Conservation (phyloP, 225 moss, liverwort and hornwort genomes). For the Sphagnum tenellum region DNA sequence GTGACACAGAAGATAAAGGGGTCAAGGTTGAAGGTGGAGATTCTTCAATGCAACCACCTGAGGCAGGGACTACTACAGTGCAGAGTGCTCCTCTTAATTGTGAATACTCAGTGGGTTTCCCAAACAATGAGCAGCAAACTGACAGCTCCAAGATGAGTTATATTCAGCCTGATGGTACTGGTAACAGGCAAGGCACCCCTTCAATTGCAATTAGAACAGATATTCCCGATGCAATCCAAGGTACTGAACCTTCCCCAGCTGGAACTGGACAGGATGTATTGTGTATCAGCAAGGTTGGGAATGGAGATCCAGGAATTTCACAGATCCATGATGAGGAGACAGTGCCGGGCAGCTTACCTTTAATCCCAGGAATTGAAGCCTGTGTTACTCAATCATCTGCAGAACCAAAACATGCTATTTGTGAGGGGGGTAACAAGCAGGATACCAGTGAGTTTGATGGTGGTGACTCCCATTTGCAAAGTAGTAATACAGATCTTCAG, state of each 20-base stretch:
- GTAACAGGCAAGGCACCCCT: too few species aligned
- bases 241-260: constrained; percentile 7
- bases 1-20: constrained; percentile 7
- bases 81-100: too few species aligned
- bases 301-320: constrained; percentile 2
- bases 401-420: too few species aligned
- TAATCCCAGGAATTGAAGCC: too few species aligned
- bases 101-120: too few species aligned
- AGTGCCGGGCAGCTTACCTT: not conserved
- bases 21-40: constrained; percentile 12
- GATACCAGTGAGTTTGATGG: too few species aligned
- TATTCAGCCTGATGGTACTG: too few species aligned
- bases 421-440: too few species aligned
- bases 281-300: constrained; percentile 22
- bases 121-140: too few species aligned
- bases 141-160: too few species aligned
- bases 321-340: constrained; percentile 9
- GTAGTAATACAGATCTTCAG: not conserved
- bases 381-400: too few species aligned
- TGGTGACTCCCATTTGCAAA: too few species aligned
- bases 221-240: constrained; percentile 1
- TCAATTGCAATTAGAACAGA: constrained; percentile 1
- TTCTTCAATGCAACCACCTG: constrained; percentile 1
- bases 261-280: constrained; percentile 20
- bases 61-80: not conserved